phyloP scores from a whole-genome alignment of 2,329 filamentous ascomycete species.

The Trichoderma citrinoviride region DNA sequence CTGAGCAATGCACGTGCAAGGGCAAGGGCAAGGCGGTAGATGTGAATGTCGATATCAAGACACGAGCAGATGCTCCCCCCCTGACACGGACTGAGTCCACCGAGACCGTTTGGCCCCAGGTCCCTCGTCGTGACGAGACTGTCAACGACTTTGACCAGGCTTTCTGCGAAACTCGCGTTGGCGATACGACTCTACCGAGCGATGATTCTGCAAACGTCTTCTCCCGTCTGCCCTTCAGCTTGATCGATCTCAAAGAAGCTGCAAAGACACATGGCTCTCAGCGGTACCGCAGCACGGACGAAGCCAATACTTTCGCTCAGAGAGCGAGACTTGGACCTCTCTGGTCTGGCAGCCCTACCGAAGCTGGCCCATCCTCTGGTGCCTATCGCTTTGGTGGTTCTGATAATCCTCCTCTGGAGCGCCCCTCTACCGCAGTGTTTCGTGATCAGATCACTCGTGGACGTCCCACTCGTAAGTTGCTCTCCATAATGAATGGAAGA shows the following conservation, averaged over 20 bases:
- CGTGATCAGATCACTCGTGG: background rate
- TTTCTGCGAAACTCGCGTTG: constrained; percentile 14
- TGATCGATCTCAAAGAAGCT: constrained; percentile 40
- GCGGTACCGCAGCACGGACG: background rate
- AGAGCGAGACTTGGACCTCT: constrained; percentile 33
- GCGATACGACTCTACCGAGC: background rate
- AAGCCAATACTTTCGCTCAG: constrained; percentile 27
- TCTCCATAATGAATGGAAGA: no score
- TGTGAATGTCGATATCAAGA: background rate
- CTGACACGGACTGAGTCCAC: constrained; percentile 7
- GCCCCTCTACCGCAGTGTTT: constrained; percentile 7
- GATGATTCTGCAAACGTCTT: constrained; percentile 23
- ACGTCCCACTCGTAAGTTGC: constrained; percentile 6
- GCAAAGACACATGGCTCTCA: constrained; percentile 27
- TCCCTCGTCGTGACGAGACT: constrained; percentile 11
- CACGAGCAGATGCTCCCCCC: background rate
- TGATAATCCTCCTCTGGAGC: background rate
- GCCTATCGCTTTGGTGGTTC: background rate
- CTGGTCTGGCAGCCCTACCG: constrained; percentile 28
- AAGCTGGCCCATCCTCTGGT: background rate
- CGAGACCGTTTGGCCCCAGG: constrained; percentile 14
- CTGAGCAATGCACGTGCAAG: background rate
- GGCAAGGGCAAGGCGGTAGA: background rate
- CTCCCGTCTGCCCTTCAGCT: constrained; percentile 35
- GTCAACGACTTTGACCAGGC: constrained; percentile 17